A percentile compares a stretch with the other conserved stretches of the same genome.
phyloP scores from a whole-genome alignment of 1,139 yeast genomes.

The Geotrichum klebahnii region DNA sequence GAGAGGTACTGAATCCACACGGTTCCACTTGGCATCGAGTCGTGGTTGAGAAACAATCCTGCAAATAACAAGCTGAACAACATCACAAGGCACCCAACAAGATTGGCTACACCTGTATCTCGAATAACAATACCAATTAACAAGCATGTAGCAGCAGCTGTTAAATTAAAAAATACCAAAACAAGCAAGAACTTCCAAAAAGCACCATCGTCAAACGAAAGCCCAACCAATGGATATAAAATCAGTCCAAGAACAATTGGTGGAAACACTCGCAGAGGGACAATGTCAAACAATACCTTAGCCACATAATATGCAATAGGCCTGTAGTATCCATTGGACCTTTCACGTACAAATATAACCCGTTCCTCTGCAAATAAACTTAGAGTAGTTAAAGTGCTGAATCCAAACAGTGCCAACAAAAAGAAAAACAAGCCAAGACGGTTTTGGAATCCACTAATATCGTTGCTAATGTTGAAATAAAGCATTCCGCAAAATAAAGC shows the following conservation, averaged over 20 bases:
- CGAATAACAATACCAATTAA: slow-evolving; percentile 80
- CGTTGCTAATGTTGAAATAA: slow-evolving; percentile 76
- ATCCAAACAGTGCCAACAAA: slow-evolving; percentile 84
- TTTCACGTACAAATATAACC: slow-evolving; percentile 80
- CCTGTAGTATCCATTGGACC: slow-evolving; percentile 89
- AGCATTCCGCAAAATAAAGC: slow-evolving; percentile 83
- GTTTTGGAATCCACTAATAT: slow-evolving; percentile 94
- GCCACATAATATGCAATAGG: slow-evolving; percentile 81
- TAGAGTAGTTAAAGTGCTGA: slow-evolving; percentile 84
- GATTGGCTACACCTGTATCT: slow-evolving; percentile 91
- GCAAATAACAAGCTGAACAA: slow-evolving; percentile 85
- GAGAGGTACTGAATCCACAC: slow-evolving; percentile 81
- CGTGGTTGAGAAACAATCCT: slow-evolving; percentile 83
- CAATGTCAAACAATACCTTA: slow-evolving; percentile 80
- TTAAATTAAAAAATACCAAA: slow-evolving; percentile 75
- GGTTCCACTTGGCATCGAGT: slow-evolving; percentile 65
- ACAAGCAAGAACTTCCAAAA: slow-evolving; percentile 67
- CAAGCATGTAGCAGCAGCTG: slow-evolving; percentile 78
- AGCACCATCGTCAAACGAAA: slow-evolving; percentile 74
- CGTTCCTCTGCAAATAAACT: slow-evolving; percentile 86
- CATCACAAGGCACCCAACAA: slow-evolving; percentile 77
- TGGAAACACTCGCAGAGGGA: slow-evolving; percentile 86
- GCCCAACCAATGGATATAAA: slow-evolving; percentile 87
- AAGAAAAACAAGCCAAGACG: slow-evolving; percentile 90
- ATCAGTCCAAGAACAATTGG: slow-evolving; percentile 79